These are phyloP conservation scores for Periconia sp. DNA, from an alignment of 2,329 filamentous ascomycete species.

Conservation along the genomic window DNA sequence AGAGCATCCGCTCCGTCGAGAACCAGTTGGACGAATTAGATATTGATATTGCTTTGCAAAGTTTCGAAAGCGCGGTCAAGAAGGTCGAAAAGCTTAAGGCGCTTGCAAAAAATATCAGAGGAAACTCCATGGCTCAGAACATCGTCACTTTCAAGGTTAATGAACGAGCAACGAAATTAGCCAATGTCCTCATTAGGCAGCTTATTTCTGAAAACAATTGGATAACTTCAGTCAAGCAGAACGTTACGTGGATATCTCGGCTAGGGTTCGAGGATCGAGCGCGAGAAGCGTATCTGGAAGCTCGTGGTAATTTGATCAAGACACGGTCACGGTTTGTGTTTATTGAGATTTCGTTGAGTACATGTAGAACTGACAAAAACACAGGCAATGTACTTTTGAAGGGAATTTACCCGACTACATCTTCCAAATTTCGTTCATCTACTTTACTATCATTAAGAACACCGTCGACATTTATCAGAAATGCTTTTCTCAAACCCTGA, in stretches of 20 bases:
- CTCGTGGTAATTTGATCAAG: constrained; percentile 75
- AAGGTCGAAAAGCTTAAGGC: constrained; percentile 83
- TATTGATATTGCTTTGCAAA: constrained; percentile 90
- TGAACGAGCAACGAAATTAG: constrained; percentile 77
- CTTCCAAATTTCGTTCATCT: constrained; percentile 92
- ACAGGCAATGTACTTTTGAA: constrained; percentile 89
- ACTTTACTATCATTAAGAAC: constrained; percentile 92
- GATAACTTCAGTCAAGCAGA: constrained; percentile 73
- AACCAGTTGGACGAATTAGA: constrained; percentile 93
- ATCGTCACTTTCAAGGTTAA: constrained; percentile 91
- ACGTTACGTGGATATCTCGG: constrained; percentile 80
- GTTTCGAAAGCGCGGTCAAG: constrained; percentile 80
- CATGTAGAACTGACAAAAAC: constrained; percentile 17
- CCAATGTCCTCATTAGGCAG: constrained; percentile 73
- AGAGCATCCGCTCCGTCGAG: constrained; percentile 95
- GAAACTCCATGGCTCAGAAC: constrained; percentile 84
- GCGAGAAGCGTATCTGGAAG: constrained; percentile 80
- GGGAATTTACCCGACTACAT: constrained; percentile 92
- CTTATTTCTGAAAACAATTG: constrained; percentile 78
- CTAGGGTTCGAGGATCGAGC: constrained; percentile 90
- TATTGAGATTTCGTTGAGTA: neutral
- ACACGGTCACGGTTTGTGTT: constrained; percentile 72
- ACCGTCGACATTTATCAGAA: constrained; percentile 85
- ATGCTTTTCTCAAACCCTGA: constrained; percentile 77
- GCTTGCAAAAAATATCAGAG: constrained; percentile 77